A percentile compares a stretch with the other conserved stretches of the same genome.
phyloP scores from a whole-genome alignment of 768 basidiomycete species.

The Porphyrellus cyaneotinctus region DNA sequence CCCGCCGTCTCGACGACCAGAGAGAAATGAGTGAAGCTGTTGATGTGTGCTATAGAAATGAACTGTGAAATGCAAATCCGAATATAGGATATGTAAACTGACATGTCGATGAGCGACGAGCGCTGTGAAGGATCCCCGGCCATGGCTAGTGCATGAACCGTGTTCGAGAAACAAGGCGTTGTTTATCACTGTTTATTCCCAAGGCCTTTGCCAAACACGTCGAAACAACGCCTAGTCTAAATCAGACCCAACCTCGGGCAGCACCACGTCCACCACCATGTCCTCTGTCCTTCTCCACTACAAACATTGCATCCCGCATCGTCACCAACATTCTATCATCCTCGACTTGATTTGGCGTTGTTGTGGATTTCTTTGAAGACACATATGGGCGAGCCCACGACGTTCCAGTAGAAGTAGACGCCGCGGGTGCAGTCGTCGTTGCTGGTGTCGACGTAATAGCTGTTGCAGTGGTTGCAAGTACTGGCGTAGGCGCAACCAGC shows the following conservation, averaged over 20 bases:
- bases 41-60: conserved; percentile 50
- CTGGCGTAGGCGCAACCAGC: conserved; percentile 30
- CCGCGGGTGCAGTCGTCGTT: conserved; percentile 31
- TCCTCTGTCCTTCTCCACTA: conserved; percentile 75
- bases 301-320: conserved; percentile 80
- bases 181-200: conserved; percentile 23
- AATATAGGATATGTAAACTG: not conserved
- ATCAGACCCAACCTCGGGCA: conserved; percentile 62
- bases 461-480: conserved; percentile 25
- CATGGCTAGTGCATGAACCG: conserved; percentile 28
- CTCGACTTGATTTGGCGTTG: conserved; percentile 37
- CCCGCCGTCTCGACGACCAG: conserved; percentile 56
- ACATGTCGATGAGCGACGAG: conserved; percentile 73
- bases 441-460: conserved; percentile 27
- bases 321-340: conserved; percentile 60
- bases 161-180: conserved; percentile 12
- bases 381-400: conserved; percentile 66
- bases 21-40: conserved; percentile 57
- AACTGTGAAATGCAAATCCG: not conserved
- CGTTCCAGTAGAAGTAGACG: conserved; percentile 24
- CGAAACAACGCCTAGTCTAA: conserved; percentile 6
- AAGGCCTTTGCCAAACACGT: conserved; percentile 23
- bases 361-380: conserved; percentile 43
- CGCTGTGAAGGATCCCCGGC: conserved; percentile 50
- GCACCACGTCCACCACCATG: conserved; percentile 80